Base-by-base conservation (phyloP, 2,329 filamentous ascomycete genomes). In the Cercospora brassicicola region DNA sequence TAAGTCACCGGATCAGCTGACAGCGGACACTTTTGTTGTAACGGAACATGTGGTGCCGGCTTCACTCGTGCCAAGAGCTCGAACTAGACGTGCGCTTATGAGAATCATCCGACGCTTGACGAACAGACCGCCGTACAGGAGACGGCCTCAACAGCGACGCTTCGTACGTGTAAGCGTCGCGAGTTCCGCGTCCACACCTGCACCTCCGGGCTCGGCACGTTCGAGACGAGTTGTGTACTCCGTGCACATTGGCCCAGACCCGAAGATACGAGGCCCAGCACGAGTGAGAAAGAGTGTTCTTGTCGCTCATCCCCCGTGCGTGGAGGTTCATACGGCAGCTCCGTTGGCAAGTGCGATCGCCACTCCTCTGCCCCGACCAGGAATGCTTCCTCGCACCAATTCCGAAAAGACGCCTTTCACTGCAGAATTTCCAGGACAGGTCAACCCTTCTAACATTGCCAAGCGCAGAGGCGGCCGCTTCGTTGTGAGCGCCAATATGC, bases 361-460 rank as follows among this genome's bases (percentile, higher is more conserved):
- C 18, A 51, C 20, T 51, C 20, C 45, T 7, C 45, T 23, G 10
- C 10, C 45, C 18, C 26, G 18, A 23, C 45, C 45, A 13, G 18
- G 45, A 23, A 51, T 51, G 20, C 23, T 57, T 30, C 6, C 13
- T 33, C 26, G 30, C 28, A 57, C 53, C 20, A 28, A 23, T 57
- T 57, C 53, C 18, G 53, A 36, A 42, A 20, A 45, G 15, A 61
- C 66, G 28, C 55, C 62, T 31, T 28, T 28, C n/a, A 51, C 59
- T 18, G 45, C 23, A n/a, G 56, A 68, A 9, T 68, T 65, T 31
- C 66, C 62, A 15, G 62, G 59, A 15, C 66, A 68, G 36, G 62
- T 68, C 45, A 68, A 68, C 51, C 66, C 62, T 13, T 31, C 26
- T 11, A 23, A 51, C 11, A 20, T 66, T 28, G 51, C 45, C 33